Evolutionary conservation across 1,139 yeast species (phyloP).

Genomic region (Casaregolazyma suthepensis): DNA sequence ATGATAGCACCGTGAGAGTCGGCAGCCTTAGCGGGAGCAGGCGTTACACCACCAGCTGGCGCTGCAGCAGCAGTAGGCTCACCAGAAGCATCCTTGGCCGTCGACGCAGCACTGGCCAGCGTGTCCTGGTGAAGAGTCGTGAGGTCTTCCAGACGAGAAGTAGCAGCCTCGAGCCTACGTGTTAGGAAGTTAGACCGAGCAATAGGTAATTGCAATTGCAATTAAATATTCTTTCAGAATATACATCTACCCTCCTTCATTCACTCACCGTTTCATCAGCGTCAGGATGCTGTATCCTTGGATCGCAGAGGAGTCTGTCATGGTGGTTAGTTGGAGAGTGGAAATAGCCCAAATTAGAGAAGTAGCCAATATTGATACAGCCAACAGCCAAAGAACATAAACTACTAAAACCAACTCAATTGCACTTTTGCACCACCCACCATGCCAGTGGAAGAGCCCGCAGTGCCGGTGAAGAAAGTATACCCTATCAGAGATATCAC

Average conservation of each 20-base stretch:
- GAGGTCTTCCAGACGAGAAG: constrained; percentile 85
- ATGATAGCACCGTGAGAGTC: constrained; percentile 18
- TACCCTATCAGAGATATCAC: constrained; percentile 45
- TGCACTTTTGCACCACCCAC: no score
- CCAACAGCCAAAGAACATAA: neutral
- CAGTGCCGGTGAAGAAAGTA: constrained; percentile 22
- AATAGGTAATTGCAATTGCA: neutral
- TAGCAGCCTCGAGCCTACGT: constrained; percentile 76
- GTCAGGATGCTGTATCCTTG: constrained; percentile 63
- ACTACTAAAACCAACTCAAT: neutral
- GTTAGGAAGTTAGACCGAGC: neutral
- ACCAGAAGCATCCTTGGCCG: constrained; percentile 27
- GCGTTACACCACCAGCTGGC: constrained; percentile 14
- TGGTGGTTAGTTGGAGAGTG: neutral
- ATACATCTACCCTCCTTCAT: no score
- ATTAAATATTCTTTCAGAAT: no score
- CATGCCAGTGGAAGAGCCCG: constrained; percentile 7
- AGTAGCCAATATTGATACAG: neutral
- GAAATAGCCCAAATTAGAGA: neutral
- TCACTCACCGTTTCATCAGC: constrained; percentile 53
- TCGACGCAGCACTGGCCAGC: constrained; percentile 19
- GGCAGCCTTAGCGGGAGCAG: constrained; percentile 12
- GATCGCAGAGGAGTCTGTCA: constrained; percentile 35
- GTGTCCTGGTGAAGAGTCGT: constrained; percentile 68
- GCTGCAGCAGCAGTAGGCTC: constrained; percentile 8